A percentile compares a stretch with the other conserved stretches of the same genome.
Conservation (phyloP, 805 yeast genomes). For the Zygotorulaspora sp. region DNA sequence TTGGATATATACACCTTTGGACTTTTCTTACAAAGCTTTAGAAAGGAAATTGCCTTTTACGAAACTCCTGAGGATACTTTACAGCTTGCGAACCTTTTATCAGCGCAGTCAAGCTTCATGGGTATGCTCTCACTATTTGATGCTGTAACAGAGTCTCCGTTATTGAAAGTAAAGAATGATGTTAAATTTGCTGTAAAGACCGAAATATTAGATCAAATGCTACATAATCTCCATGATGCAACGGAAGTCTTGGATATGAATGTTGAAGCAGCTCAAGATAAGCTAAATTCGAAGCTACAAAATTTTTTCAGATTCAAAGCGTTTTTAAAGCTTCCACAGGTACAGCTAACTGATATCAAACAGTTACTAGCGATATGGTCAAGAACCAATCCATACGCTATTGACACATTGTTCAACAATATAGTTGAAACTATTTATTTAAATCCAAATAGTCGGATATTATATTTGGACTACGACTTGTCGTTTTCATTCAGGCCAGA, state of each 20-base stretch:
- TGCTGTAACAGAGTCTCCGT: conserved; percentile 13
- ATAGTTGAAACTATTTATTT: conserved; percentile 30
- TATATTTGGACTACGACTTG: conserved; percentile 20
- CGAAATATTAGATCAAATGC: conserved; percentile 27
- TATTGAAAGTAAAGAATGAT: conserved; percentile 8
- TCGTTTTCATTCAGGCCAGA: conserved; percentile 17
- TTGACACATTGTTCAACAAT: conserved; percentile 30
- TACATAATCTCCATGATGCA: conserved; percentile 27
- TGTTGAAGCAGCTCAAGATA: conserved; percentile 6
- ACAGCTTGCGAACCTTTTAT: conserved; percentile 30
- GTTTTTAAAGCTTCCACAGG: conserved; percentile 22
- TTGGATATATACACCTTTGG: conserved; percentile 26
- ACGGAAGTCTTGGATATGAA: conserved; percentile 16
- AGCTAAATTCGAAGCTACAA: conserved; percentile 17
- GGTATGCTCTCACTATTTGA: conserved; percentile 21
- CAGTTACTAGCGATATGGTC: conserved; percentile 26
- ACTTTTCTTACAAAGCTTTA: conserved; percentile 24
- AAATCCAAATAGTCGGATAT: conserved; percentile 18
- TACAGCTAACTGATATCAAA: conserved; percentile 18
- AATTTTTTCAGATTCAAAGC: conserved; percentile 29
- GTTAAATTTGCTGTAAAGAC: conserved; percentile 9
- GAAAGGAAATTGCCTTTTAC: conserved; percentile 7
- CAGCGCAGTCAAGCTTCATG: conserved; percentile 19
- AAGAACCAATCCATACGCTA: conserved; percentile 15
- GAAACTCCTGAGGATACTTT: conserved; percentile 23